Evolutionary conservation across 1,139 yeast species (phyloP).

Genomic region (Yamadazyma triangularis): DNA sequence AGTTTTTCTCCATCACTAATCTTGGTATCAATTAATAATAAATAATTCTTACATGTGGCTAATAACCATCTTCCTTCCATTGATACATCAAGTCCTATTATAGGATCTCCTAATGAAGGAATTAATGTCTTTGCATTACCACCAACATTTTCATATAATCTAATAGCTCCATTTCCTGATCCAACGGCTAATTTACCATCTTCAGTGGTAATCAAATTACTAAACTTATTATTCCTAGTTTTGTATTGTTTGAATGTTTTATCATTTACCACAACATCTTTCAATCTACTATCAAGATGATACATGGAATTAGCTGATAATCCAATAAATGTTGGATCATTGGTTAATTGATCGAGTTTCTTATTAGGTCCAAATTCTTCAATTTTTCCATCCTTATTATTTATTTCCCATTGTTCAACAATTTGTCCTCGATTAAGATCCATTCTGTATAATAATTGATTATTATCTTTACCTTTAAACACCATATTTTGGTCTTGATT

Average conservation of each 20-base stretch:
- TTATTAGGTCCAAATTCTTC: conserved; percentile 61
- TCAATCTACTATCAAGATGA: conserved; percentile 74
- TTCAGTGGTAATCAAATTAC: conserved; percentile 67
- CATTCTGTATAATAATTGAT: conserved; percentile 53
- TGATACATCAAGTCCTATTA: conserved; percentile 63
- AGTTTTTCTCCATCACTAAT: conserved; percentile 51
- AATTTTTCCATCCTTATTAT: conserved; percentile 36
- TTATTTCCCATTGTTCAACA: conserved; percentile 74
- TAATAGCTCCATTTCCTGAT: conserved; percentile 67
- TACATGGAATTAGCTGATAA: conserved; percentile 62
- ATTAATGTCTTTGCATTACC: conserved; percentile 69
- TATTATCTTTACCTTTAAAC: conserved; percentile 47
- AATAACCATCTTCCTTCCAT: conserved; percentile 80
- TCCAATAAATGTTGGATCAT: conserved; percentile 72
- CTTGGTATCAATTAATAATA: conserved; percentile 62
- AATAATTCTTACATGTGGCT: conserved; percentile 71
- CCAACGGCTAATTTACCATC: conserved; percentile 75
- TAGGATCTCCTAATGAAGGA: conserved; percentile 78
- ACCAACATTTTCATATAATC: conserved; percentile 69
- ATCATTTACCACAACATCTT: conserved; percentile 50
- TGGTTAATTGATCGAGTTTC: conserved; percentile 70
- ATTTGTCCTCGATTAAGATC: conserved; percentile 76
- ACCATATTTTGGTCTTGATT: conserved; percentile 67
- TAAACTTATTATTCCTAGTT: conserved; percentile 52
- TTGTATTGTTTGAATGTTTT: conserved; percentile 37